Evolutionary conservation across 129 eudicot species (phyloP), one percentile per base, ranked within the genome.

Genomic region (Lactuca saligna): DNA sequence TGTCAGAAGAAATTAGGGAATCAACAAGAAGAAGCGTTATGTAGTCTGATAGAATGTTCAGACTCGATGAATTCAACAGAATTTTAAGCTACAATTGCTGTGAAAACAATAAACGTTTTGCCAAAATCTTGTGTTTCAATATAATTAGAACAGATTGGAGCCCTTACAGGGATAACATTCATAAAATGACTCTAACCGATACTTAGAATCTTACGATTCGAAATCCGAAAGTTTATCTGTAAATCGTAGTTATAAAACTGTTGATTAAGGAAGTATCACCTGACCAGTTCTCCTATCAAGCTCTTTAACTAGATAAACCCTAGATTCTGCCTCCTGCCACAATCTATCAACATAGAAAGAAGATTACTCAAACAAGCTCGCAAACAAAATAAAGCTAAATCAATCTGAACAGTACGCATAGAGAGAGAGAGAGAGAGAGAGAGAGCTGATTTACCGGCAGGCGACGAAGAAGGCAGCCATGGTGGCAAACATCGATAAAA

Each of bases 301-400:
- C 77, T 87, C 91, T 54, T 79, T 75, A 33, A 79, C 81, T 20
- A 91, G 49, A 83, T 78, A 83, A 63, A 85, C 91, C 71, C 97
- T 79, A 65, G 72, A 77, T 56, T 83, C 86, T 10, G 97, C 86
- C 60, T 91, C 97, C 73, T 91, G 97, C 97, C 97, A 91, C 84
- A 91, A 66, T 65, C 97, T 91, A 76, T 16, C 8, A 20, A 48
- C 49, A 59, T 4, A 68, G 68, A 57, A n/a, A 13, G 6, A 67
- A 67, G 9, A 62, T 17, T 16, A 65, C 8, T 9, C 29, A 54
- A 34, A 32, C 7, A 38, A 67, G 55, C 34, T n/a, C 32, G 37
- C 61, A 55, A 7, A 48, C 61, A 53, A 15, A 63, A 50, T 39
- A 32, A 68, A 48, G 42, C 54, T 62, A 70, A 61, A 57, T 75